Evolutionary conservation across 2,329 filamentous ascomycete species (phyloP), one percentile per base, ranked within the genome.

Genomic region (Byssothecium circinans): DNA sequence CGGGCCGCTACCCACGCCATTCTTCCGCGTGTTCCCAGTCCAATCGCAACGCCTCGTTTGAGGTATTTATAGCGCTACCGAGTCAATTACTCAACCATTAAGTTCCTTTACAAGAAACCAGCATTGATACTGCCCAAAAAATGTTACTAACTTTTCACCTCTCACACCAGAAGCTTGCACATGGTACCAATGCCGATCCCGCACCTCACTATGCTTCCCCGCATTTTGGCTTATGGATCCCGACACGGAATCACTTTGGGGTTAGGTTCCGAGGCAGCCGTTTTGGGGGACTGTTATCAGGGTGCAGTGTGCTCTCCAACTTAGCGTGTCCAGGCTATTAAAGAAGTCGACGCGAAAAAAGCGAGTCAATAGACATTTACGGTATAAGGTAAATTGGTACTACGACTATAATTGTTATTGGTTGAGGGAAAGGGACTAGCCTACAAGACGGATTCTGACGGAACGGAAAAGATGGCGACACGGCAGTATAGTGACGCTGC

Each of bases 401-500:
- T 32, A n/a, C 14, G 10, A 8, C 25, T 32, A 7, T 12, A 14
- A n/a, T n/a, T 32, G 14, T 12, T 32, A 17, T 39, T 39, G 19
- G 36, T 23, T 39, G 14, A 10, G n/a, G n/a, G 8, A 14, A 5
- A 7, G 25, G 7, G 7, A 11, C 11, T 27, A 27, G 25, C 25
- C 11, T 27, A 27, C 7, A n/a, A 12, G 6, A n/a, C 29, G 4
- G 29, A 14, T 25, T 6, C 6, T 25, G 23, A 25, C 5, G 23
- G 23, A 10, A 25, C 23, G 14, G 29, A 12, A 36, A 36, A 10
- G 22, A 67, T 67, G 64, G 58, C 60, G 17, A 62, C 58, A 48
- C 54, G 61, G 30, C 54, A 53, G 36, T 44, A 54, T 30, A 62
- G 60, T 50, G 61, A 67, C 27, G 59, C 56, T 18, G 53, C 50